Evolutionary conservation across 108 stramenopile genomes (phyloP), one percentile per base, ranked within the genome.

Genomic region (Cylindrotheca fusiformis): DNA sequence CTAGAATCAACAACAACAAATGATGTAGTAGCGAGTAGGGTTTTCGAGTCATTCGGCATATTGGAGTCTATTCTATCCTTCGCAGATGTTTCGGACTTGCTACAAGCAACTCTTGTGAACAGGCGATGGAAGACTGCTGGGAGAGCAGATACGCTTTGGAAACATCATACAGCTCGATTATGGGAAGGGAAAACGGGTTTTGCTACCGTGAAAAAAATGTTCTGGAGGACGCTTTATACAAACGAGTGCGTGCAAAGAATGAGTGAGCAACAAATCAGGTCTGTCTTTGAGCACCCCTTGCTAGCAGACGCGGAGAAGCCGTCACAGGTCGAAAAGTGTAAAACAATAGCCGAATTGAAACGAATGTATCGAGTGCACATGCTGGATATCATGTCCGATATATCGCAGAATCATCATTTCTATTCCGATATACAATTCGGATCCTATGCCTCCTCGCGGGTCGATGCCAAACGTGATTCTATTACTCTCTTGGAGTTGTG

Each of bases 381-480:
- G 69, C 22, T 71, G 44, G 69, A 71, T 56, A 25, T 63, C 44
- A 50, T 71, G 45, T 62, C 69, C 6, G 61, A 63, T 49, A 19
- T n/a, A 4, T 30, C 52, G 19, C 47, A 63, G 28, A 45, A 6
- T 45, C 48, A 51, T 29, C 2, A 10, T 3, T 64, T 72, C 48
- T 68, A 60, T 58, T 48, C 48, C 18, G 66, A 75, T 19, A 49
- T 75, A 28, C 63, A 58, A 31, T 75, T 75, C 31, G 74, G 74
- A 0, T 68, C 66, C 1, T 75, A 52, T 27, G 67, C 61, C 2
- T 67, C 48, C 21, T 75, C 74, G 14, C 4, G 62, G 24, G 8
- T 63, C 28, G 74, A 75, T 45, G 54, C 67, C 23, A 55, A 32
- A 21, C 52, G 74, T 21, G 31, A 56, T 32, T 22, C 21, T 48